Percentiles rank a stretch among this genome's conserved stretches.
Conservation (phyloP, 2,329 filamentous ascomycete species). For the Rhynchosporium secalis region DNA sequence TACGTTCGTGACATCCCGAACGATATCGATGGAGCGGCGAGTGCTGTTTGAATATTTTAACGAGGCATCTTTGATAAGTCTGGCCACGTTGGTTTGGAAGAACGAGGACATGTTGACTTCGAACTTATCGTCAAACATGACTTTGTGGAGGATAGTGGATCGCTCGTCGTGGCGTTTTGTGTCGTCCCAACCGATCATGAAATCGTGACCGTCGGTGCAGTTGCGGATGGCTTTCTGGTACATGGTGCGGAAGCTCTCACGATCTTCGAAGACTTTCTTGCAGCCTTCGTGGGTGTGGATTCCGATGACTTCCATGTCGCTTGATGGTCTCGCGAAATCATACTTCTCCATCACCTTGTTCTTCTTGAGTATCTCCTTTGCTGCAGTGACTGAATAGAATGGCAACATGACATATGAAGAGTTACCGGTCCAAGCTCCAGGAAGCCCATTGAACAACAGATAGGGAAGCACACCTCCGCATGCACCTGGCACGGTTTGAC, state of each 20-base stretch:
- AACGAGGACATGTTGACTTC: slow-evolving; percentile 46
- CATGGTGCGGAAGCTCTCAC: slow-evolving; percentile 50
- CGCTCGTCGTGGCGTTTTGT: slow-evolving; percentile 44
- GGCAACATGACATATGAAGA: slow-evolving; percentile 50
- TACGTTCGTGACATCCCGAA: slow-evolving; percentile 57
- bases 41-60: slow-evolving; percentile 46
- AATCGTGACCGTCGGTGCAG: slow-evolving; percentile 48
- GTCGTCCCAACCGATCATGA: slow-evolving; percentile 49
- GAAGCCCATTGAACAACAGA: slow-evolving; percentile 48
- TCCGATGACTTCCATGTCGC: slow-evolving; percentile 46
- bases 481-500: slow-evolving; percentile 40
- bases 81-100: slow-evolving; percentile 46
- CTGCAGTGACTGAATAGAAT: slow-evolving; percentile 53
- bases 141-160: slow-evolving; percentile 47
- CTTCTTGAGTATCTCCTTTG: slow-evolving; percentile 47
- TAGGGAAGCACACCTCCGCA: slow-evolving; percentile 49
- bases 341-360: slow-evolving; percentile 50
- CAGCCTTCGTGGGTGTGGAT: slow-evolving; percentile 52
- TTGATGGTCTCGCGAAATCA: slow-evolving; percentile 46
- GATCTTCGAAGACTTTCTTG: slow-evolving; percentile 51
- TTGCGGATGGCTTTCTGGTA: slow-evolving; percentile 46
- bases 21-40: slow-evolving; percentile 51
- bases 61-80: slow-evolving; percentile 48
- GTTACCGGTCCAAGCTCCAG: slow-evolving; percentile 49
- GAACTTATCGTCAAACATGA: slow-evolving; percentile 47